phyloP scores from a whole-genome alignment of 169 alveolate genomes.

The Eimeria sp. region DNA sequence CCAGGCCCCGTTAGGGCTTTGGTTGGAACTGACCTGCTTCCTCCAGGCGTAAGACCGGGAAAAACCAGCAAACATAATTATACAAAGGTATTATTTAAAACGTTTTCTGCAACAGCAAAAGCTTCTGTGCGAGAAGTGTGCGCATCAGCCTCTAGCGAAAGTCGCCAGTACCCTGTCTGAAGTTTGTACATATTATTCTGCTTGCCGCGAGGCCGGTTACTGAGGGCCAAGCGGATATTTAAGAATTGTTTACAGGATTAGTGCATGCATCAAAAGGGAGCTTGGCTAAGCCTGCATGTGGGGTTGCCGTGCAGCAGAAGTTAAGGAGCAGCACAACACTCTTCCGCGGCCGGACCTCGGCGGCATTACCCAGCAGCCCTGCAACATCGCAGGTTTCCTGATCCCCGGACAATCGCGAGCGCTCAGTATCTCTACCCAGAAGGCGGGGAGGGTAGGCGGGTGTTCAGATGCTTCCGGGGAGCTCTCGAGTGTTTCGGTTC shows the following conservation, averaged over 20 bases:
- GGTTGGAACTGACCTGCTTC: background rate
- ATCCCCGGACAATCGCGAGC: background rate
- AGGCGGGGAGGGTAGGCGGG: background rate
- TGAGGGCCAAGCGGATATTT: background rate
- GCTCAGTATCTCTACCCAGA: background rate
- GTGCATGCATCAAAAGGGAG: background rate
- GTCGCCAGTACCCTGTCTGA: background rate
- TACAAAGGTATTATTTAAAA: background rate
- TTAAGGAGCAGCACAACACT: too few species aligned
- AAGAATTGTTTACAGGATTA: background rate
- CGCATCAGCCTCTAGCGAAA: background rate
- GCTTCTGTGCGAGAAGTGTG: background rate
- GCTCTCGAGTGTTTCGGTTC: background rate
- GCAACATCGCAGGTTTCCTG: background rate
- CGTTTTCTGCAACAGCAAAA: background rate
- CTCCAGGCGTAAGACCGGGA: background rate
- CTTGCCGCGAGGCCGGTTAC: background rate
- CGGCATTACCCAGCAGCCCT: background rate
- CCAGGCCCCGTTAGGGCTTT: constrained; percentile 26
- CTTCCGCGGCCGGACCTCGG: too few species aligned
- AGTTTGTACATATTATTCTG: background rate
- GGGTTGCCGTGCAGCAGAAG: background rate
- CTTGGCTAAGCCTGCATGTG: background rate
- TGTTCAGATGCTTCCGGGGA: background rate
- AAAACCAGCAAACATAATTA: too few species aligned